Percentiles rank a stretch among this genome's conserved stretches.
These are phyloP conservation scores for Caloboletus inedulis DNA, from an alignment of 1,284 basidiomycete genomes.

Conservation along the genomic window DNA sequence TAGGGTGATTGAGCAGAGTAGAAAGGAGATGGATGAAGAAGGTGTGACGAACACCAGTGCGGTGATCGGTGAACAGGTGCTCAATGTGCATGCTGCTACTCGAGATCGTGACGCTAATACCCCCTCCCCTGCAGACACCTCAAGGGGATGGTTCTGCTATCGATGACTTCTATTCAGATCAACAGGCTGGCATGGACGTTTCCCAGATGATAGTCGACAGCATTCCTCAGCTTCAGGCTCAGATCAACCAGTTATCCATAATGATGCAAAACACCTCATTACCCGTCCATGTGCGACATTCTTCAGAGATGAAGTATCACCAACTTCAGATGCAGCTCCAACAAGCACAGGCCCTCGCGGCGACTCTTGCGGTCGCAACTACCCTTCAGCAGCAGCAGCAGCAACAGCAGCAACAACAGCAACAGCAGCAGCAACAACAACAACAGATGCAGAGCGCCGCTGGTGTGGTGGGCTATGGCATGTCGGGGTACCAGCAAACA, in stretches of 20 bases:
- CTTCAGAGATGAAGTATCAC: slow-evolving; percentile 73
- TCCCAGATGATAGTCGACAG: slow-evolving; percentile 66
- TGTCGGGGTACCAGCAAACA: slow-evolving; percentile 37
- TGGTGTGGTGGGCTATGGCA: slow-evolving; percentile 38
- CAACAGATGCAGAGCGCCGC: slow-evolving; percentile 33
- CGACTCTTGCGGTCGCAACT: slow-evolving; percentile 52
- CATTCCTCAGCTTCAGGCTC: slow-evolving; percentile 76
- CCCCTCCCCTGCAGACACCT: slow-evolving; percentile 17
- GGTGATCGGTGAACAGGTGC: slow-evolving; percentile 26
- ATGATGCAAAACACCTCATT: slow-evolving; percentile 75
- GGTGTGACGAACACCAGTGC: slow-evolving; percentile 21
- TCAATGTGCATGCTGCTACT: background rate
- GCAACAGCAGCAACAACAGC: slow-evolving; percentile 34
- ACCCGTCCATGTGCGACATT: slow-evolving; percentile 67
- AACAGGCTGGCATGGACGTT: slow-evolving; percentile 62
- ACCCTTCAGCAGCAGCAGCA: slow-evolving; percentile 51
- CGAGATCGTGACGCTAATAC: slow-evolving; percentile 3
- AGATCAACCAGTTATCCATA: slow-evolving; percentile 68
- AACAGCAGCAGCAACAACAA: slow-evolving; percentile 30
- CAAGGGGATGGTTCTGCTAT: slow-evolving; percentile 37
- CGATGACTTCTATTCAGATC: slow-evolving; percentile 64
- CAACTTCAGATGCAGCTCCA: slow-evolving; percentile 73
- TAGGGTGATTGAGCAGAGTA: slow-evolving; percentile 79
- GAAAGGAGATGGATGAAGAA: slow-evolving; percentile 60
- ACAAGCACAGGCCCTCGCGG: slow-evolving; percentile 67